Conservation (phyloP, 352 stramenopile species). For the Globisporangium solare region DNA sequence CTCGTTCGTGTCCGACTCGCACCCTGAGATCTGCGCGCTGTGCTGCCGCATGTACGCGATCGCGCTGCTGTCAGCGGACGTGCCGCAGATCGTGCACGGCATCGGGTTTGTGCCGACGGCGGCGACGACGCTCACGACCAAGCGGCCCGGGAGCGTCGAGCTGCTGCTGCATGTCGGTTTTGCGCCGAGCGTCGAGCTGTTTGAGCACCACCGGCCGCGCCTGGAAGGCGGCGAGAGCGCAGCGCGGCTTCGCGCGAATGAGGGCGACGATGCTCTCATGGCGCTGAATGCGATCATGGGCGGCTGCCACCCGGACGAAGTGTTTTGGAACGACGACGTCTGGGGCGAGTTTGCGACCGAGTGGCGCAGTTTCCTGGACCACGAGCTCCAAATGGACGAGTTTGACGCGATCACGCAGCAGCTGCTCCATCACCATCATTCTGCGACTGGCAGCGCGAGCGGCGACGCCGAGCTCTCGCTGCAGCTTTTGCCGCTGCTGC, state of each 20-base stretch:
- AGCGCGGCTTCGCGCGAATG: not conserved
- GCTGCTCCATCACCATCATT: too few relatives aligned
- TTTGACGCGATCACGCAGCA: constrained; percentile 32
- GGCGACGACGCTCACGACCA: constrained; percentile 44
- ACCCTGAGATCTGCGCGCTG: constrained; percentile 73
- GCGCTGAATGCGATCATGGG: constrained; percentile 12
- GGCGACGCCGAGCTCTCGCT: too few relatives aligned
- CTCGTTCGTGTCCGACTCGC: constrained; percentile 75
- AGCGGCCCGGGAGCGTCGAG: constrained; percentile 42
- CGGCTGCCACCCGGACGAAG: constrained; percentile 25
- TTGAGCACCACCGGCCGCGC: constrained; percentile 1
- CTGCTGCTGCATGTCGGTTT: constrained; percentile 69
- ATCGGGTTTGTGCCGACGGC: constrained; percentile 46
- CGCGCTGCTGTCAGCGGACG: constrained; percentile 48
- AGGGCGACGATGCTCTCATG: not conserved
- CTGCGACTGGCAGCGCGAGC: too few relatives aligned
- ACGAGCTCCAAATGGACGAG: constrained; percentile 54
- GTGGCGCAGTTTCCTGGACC: constrained; percentile 45
- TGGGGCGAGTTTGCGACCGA: constrained; percentile 58
- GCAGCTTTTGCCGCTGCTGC: constrained; percentile 3
- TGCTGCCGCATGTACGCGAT: constrained; percentile 76
- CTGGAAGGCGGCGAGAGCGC: too few relatives aligned
- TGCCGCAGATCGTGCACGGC: constrained; percentile 48
- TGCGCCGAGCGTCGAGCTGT: constrained; percentile 38
- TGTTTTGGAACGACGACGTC: constrained; percentile 48